Evolutionary conservation across 2,329 filamentous ascomycete genomes (phyloP).

Genomic region (Fusarium palustre): DNA sequence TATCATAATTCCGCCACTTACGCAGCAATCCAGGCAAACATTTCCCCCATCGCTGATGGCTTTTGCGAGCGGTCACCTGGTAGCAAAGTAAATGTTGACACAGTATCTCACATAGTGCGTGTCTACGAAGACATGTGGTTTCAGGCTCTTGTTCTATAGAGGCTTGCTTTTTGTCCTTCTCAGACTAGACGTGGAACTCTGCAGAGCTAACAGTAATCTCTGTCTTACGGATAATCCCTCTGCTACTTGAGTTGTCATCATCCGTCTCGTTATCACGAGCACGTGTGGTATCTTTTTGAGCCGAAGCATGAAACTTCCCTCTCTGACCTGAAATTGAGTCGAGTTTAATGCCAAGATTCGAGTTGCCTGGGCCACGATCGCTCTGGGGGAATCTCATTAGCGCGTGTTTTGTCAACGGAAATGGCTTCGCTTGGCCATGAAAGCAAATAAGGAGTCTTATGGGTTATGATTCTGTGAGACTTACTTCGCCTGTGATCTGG

Average conservation of each 20-base stretch:
- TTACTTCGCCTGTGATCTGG: conserved; percentile 1
- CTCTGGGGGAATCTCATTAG: background rate
- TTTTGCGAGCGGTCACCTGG: background rate
- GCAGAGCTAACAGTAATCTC: conserved; percentile 4
- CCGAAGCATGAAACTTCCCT: conserved; percentile 1
- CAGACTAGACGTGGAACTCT: background rate
- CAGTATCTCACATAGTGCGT: background rate
- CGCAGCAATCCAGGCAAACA: background rate
- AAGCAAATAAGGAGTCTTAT: too few species aligned
- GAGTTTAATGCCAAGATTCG: conserved; percentile 2
- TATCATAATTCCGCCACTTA: too few species aligned
- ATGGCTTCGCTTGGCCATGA: rapidly evolving
- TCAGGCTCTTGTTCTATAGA: background rate
- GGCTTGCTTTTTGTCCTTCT: background rate
- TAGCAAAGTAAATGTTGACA: background rate
- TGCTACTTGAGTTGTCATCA: conserved; percentile 15
- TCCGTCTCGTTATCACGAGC: background rate
- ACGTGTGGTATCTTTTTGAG: background rate
- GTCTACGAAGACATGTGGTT: rapidly evolving
- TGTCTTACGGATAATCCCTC: conserved; percentile 12
- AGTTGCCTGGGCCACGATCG: background rate
- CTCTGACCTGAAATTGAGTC: conserved; percentile 2
- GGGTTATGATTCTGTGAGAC: background rate
- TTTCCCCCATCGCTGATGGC: rapidly evolving
- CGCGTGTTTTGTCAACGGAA: rapidly evolving